A percentile compares a stretch with the other conserved stretches of the same genome.
Conservation (phyloP, 2,329 filamentous ascomycete species). For the Aspergillus sp. region DNA sequence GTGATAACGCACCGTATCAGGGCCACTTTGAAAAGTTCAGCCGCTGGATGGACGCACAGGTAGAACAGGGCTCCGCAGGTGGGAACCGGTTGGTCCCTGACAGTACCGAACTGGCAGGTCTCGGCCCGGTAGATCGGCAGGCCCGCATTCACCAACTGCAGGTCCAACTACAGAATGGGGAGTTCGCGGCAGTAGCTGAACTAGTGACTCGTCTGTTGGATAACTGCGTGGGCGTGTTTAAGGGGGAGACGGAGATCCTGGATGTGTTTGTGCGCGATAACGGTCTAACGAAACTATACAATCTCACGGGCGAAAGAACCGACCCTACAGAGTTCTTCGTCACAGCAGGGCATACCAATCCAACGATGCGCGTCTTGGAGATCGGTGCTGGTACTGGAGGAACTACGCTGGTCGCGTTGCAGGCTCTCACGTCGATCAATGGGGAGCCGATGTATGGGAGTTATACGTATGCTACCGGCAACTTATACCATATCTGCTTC, state of each 20-base stretch:
- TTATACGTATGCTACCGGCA: conserved; percentile 22
- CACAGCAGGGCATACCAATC: conserved; percentile 29
- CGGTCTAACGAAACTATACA: background rate
- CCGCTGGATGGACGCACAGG: background rate
- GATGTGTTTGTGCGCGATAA: background rate
- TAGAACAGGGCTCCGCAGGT: background rate
- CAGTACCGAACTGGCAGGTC: background rate
- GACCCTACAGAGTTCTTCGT: background rate
- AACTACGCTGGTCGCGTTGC: conserved; percentile 26
- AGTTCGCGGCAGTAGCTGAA: background rate
- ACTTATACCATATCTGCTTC: background rate
- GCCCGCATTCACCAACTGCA: background rate
- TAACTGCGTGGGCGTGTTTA: background rate
- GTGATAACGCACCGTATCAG: background rate
- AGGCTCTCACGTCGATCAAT: conserved; percentile 8
- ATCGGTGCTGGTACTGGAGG: conserved; percentile 37
- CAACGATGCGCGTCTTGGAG: conserved; percentile 29
- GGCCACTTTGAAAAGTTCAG: background rate
- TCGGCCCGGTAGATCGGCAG: background rate
- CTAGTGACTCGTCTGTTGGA: background rate
- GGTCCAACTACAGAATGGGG: background rate
- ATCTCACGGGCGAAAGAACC: background rate
- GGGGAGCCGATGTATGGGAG: conserved; percentile 21
- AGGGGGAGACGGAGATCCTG: background rate
- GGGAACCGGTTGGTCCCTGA: background rate